phyloP scores from a whole-genome alignment of 805 yeast genomes.

The Wickerhamiella musiphila region DNA sequence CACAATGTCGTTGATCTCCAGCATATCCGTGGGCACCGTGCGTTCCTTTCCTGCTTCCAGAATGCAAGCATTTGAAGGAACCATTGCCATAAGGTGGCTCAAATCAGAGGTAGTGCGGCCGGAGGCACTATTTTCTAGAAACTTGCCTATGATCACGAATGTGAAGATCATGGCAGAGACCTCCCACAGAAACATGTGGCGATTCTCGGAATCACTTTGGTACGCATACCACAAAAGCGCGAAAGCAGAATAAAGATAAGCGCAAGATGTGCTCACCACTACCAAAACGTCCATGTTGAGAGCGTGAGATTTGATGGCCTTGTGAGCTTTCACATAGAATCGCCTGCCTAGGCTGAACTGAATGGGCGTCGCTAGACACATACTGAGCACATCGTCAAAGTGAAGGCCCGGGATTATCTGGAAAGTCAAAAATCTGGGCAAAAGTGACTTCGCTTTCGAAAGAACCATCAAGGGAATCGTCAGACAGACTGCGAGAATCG shows the following conservation, averaged over 20 bases:
- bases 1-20: constrained; percentile 64
- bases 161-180: constrained; percentile 71
- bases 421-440: constrained; percentile 22
- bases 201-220: constrained; percentile 18
- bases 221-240: constrained; percentile 35
- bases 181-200: constrained; percentile 40
- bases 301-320: constrained; percentile 47
- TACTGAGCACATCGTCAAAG: constrained; percentile 43
- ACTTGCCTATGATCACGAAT: constrained; percentile 79
- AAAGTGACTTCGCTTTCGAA: constrained; percentile 25
- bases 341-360: constrained; percentile 50
- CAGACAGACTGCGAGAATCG: constrained; percentile 32
- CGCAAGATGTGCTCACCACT: constrained; percentile 61
- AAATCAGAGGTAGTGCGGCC: constrained; percentile 86
- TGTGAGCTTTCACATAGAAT: constrained; percentile 48
- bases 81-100: constrained; percentile 57
- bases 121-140: constrained; percentile 80
- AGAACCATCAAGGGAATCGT: constrained; percentile 43
- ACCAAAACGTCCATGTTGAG: constrained; percentile 89
- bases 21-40: constrained; percentile 49
- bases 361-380: constrained; percentile 38
- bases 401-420: constrained; percentile 42
- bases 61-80: constrained; percentile 63
- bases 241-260: constrained; percentile 55
- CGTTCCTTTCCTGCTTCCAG: constrained; percentile 24